phyloP scores from a whole-genome alignment of 768 basidiomycete species.

The Tricholoma furcatifolium region DNA sequence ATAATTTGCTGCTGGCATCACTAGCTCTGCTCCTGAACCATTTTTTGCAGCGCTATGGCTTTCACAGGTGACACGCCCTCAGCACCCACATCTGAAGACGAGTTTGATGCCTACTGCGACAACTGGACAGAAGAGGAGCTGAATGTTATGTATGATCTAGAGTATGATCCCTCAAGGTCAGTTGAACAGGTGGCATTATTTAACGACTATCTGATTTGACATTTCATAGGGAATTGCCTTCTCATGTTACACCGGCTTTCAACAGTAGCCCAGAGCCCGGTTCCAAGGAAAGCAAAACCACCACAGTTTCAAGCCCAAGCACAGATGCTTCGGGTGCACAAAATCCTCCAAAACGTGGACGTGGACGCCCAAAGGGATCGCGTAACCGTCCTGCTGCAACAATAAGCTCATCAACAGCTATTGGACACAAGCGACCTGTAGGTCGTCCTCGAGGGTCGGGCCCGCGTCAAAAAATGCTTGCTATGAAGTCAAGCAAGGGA shows the following conservation, averaged over 20 bases:
- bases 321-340: too few species aligned
- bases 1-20: too few species aligned
- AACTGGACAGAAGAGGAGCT: background rate
- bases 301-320: background rate
- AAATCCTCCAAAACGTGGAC: background rate
- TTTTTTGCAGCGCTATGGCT: too few species aligned
- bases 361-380: background rate
- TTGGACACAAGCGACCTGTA: background rate
- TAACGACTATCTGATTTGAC: too few species aligned
- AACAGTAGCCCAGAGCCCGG: too few species aligned
- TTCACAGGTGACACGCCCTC: too few species aligned
- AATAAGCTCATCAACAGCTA: background rate
- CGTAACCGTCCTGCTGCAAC: background rate
- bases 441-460: background rate
- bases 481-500: too few species aligned
- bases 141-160: background rate
- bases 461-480: background rate
- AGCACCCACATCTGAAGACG: background rate
- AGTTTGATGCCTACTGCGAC: background rate
- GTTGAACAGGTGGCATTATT: too few species aligned
- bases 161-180: background rate
- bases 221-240: too few species aligned
- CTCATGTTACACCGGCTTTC: too few species aligned
- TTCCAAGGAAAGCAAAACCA: too few species aligned
- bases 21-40: too few species aligned